Base-by-base conservation (phyloP, 2,329 filamentous ascomycete species). In the Hirsutella rhossiliensis region DNA sequence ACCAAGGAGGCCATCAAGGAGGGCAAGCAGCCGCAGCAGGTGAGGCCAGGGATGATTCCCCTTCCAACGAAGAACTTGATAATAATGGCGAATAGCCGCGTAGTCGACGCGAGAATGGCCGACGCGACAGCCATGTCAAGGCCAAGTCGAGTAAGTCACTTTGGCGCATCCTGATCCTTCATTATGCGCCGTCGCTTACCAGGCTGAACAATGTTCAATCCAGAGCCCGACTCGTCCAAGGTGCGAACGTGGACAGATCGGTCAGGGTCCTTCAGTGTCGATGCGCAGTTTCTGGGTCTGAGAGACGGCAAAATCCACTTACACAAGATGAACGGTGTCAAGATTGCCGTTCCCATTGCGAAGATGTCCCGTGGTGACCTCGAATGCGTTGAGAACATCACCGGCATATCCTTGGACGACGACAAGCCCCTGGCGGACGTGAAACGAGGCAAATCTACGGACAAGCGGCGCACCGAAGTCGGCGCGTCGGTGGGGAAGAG, bases 291-390 rank as follows among this genome's bases (percentile, higher is more conserved):
- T 58, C 78, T 98, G 42, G 90, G 88, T 27, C 75, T 97, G 43
- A 87, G 87, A 61, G 92, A 97, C 59, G 87, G 89, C 50, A 97
- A 97, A 64, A 94, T 98, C 52, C 94, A 98, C 63, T 72, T 98
- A 19, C 92, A 98, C 70, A 98, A 98, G 68, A 76, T 87, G 65
- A 98, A 98, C 59, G 92, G 92, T 32, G 88, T 98, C 55, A 97
- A 97, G 65, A 98, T 98, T 63, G 92, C 92, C 9, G 92, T 98
- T 4, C 92, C 92, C 3, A 79, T 97, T 27, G 72, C 80, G 34
- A 98, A 98, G 62, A 98, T 98, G 92, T 94, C 90, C 1, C 74
- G 88, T 37, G 85, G 90, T 57, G 92, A 98, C 64, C 72, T 98
- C 34, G 90, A 96, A 64, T 97, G 94, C 56, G 90, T 98, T 45